Percentiles rank a stretch among this genome's conserved stretches.
Conservation (phyloP, 345 rosid genomes). For the Populus alba region DNA sequence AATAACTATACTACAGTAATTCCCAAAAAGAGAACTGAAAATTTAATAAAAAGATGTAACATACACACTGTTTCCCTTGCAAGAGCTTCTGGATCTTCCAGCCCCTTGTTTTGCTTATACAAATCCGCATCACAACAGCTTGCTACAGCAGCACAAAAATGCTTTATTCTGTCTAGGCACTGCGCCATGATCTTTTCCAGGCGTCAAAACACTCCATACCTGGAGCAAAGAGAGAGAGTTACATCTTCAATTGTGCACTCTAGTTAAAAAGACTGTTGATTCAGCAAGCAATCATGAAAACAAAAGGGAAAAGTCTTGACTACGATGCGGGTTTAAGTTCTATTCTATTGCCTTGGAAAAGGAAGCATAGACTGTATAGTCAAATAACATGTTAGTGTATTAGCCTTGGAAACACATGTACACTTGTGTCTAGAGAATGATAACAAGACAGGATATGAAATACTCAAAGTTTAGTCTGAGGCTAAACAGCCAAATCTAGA, state of each 20-base stretch:
- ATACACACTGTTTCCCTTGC: conserved; percentile 25
- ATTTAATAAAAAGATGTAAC: conserved; percentile 6
- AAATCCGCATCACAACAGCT: conserved; percentile 23
- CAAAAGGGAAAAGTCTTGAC: neutral
- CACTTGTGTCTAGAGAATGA: neutral
- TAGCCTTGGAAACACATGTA: neutral
- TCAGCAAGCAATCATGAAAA: neutral
- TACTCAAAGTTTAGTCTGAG: neutral
- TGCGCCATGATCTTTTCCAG: conserved; percentile 23
- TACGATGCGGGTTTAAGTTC: neutral
- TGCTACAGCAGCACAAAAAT: conserved; percentile 13
- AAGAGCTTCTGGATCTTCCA: conserved; percentile 24
- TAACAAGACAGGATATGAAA: neutral
- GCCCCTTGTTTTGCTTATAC: conserved; percentile 19
- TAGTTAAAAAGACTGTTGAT: neutral
- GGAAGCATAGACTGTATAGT: neutral
- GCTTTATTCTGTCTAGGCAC: conserved; percentile 24
- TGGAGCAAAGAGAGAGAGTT: neutral
- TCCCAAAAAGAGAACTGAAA: conserved; percentile 17
- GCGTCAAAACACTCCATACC: conserved; percentile 24
- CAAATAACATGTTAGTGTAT: neutral
- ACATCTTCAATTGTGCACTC: neutral
- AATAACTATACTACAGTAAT: neutral
- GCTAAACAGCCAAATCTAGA: neutral
- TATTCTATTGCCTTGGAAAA: neutral